Evolutionary conservation across 257 asterid genomes (phyloP), one percentile per base, ranked within the genome.

Genomic region (Marsdenia floribunda): DNA sequence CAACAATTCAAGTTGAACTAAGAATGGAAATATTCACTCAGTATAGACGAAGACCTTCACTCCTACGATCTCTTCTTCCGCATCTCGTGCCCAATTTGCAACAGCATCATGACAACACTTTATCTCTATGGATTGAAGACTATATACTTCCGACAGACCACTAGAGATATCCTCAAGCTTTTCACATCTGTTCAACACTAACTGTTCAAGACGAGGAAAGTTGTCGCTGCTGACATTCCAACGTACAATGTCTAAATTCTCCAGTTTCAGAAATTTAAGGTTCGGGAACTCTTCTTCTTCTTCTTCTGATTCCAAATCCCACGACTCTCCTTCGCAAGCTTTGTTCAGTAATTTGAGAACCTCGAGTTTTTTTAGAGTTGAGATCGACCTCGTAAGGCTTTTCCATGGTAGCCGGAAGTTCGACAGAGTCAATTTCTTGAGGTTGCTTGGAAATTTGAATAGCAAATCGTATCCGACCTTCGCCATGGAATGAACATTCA

Each of bases 381-480:
- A 37, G 47, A 68, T 14, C 2, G 57, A 68, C 5, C 19, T 18
- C 4, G 5, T 37, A 37, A 0, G 13, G 26, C 8, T 37, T 37
- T 37, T 4, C 71, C 71, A 67, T 67, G 73, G 58, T 6, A 68
- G 58, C 19, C n/a, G n/a, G 9, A 67, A 67, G 2, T 67, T 67
- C 10, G 71, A 16, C 47, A 18, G 18, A 68, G 72, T 68, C 72
- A 68, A 24, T 22, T 44, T 68, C 24, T 42, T 68, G 11, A 68
- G 72, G 29, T 68, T 68, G 8, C 1, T 0, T 4, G 54, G 72
- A 18, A 42, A 68, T 19, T 33, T 2, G 50, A 68, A 68, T 54
- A 7, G 33, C 14, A 22, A 37, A 4, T 4, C 0, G 8, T 11
- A 22, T 3, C 21, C 37, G 3, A 18, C 18, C 49, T 10, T 40